Evolutionary conservation across 108 stramenopile genomes (phyloP).

Genomic region (Discostella pseudostelligera): DNA sequence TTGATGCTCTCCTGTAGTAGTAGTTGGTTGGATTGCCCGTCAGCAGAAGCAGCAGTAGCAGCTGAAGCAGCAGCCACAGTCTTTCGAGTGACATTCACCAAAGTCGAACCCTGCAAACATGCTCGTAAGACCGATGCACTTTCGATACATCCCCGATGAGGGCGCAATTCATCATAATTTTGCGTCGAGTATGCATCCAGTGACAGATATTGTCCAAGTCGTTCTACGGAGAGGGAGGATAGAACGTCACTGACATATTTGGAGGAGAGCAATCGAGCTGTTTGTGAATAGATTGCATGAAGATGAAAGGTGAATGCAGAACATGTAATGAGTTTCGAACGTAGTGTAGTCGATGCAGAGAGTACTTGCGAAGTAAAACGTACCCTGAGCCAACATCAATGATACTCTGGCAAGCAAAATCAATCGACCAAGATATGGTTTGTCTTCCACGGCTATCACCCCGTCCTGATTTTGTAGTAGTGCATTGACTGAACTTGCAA

Average conservation of each 20-base stretch:
- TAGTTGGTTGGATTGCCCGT: neutral
- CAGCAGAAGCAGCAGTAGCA: too few species aligned
- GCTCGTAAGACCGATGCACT: conserved; percentile 52
- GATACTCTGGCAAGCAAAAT: conserved; percentile 35
- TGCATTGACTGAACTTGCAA: conserved; percentile 7
- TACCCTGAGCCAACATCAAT: conserved; percentile 22
- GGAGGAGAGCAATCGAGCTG: conserved; percentile 25
- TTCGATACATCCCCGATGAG: conserved; percentile 53
- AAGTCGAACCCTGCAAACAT: conserved; percentile 38
- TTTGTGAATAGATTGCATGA: neutral
- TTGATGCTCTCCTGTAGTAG: neutral
- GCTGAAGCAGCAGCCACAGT: neutral
- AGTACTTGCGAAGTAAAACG: too few species aligned
- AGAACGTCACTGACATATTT: conserved; percentile 36
- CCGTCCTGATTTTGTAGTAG: conserved; percentile 1
- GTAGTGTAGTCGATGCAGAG: too few species aligned
- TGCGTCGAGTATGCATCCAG: conserved; percentile 33
- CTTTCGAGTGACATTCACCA: neutral
- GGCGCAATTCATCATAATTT: conserved; percentile 51
- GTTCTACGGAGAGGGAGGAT: conserved; percentile 51
- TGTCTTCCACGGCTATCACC: conserved; percentile 17
- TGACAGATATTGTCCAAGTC: conserved; percentile 14
- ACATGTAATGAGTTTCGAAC: too few species aligned
- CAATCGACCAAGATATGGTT: conserved; percentile 18
- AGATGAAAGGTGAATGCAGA: too few species aligned